These are phyloP conservation scores for Lasiodiplodia gonubiensis DNA, from an alignment of 2,329 filamentous ascomycete species.

Conservation along the genomic window DNA sequence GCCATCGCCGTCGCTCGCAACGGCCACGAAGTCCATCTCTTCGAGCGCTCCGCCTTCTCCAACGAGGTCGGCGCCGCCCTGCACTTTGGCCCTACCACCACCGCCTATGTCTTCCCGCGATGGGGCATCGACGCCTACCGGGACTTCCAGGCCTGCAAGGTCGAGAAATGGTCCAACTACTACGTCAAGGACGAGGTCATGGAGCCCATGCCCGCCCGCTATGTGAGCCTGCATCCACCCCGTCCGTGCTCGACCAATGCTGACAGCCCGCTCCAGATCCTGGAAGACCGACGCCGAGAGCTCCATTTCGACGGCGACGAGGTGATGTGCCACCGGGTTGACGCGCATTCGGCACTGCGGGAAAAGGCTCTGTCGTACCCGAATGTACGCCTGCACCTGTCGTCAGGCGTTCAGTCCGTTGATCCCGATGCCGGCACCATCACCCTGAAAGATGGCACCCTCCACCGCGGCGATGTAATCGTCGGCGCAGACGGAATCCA, in stretches of 20 bases:
- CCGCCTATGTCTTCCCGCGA: slow-evolving; percentile 38
- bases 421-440: slow-evolving; percentile 16
- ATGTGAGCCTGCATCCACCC: slow-evolving; percentile 1
- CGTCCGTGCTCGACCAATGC: too few relatives aligned
- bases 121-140: slow-evolving; percentile 42
- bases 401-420: slow-evolving; percentile 5
- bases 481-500: slow-evolving; percentile 24
- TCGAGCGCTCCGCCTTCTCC: slow-evolving; percentile 40
- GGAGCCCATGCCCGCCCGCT: not conserved
- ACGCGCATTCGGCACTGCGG: slow-evolving; percentile 10
- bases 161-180: slow-evolving; percentile 25
- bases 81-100: slow-evolving; percentile 47
- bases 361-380: slow-evolving; percentile 18
- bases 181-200: slow-evolving; percentile 1
- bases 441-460: slow-evolving; percentile 1
- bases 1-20: slow-evolving; percentile 34
- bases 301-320: slow-evolving; percentile 20
- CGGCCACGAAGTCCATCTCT: slow-evolving; percentile 36
- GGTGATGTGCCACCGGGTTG: slow-evolving; percentile 21
- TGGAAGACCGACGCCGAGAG: slow-evolving; percentile 13
- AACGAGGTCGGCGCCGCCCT: slow-evolving; percentile 53
- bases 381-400: slow-evolving; percentile 13
- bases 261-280: not conserved
- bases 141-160: slow-evolving; percentile 31
- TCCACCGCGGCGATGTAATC: slow-evolving; percentile 7